These are phyloP conservation scores for Vairimorpha necatrix DNA, from an alignment of 371 early-diverging fungal species.

Conservation along the genomic window DNA sequence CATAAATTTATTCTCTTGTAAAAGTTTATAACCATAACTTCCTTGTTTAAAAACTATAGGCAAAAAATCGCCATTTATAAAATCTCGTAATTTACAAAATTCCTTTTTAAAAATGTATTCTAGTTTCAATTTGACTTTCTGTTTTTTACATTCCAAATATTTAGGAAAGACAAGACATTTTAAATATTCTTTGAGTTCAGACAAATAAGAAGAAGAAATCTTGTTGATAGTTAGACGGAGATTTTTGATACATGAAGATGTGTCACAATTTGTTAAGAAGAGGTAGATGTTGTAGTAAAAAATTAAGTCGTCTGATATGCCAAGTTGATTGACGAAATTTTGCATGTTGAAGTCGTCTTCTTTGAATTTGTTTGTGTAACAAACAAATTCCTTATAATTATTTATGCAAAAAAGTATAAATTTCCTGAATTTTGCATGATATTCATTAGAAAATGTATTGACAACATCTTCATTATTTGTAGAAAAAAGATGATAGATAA, in stretches of 20 bases:
- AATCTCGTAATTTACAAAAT: neutral
- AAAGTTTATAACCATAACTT: conserved; percentile 5
- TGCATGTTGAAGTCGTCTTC: neutral
- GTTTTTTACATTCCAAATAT: neutral
- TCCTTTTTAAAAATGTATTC: neutral
- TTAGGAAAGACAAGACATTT: neutral
- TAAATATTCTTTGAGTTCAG: neutral
- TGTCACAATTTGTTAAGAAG: neutral
- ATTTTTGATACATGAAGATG: neutral
- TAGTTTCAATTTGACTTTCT: neutral
- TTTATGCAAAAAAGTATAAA: neutral
- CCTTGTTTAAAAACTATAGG: conserved; percentile 14
- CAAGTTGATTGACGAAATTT: neutral
- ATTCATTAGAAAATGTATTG: neutral
- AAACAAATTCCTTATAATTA: neutral
- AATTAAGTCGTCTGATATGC: neutral
- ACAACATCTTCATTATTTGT: neutral
- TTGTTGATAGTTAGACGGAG: neutral
- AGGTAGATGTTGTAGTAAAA: neutral
- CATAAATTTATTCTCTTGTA: neutral
- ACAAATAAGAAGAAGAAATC: neutral
- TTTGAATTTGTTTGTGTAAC: neutral
- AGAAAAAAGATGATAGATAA: neutral
- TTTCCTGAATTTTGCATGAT: neutral
- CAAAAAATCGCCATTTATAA: neutral